phyloP scores from a whole-genome alignment of 2,329 filamentous ascomycete genomes.

The Helotiales sp. region DNA sequence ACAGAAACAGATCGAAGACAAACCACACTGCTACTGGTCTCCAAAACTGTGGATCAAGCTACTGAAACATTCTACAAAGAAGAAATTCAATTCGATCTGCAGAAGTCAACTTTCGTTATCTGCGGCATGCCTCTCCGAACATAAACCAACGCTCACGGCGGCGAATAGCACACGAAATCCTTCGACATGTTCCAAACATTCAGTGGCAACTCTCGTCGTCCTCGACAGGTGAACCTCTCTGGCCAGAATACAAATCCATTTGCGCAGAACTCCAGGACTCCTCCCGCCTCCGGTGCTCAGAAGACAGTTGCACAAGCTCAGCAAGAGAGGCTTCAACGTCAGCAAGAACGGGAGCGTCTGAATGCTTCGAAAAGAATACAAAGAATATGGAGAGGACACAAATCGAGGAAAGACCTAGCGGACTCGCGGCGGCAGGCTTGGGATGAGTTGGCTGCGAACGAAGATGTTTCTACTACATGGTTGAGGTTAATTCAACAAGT shows the following conservation, averaged over 20 bases:
- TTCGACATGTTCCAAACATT: constrained; percentile 86
- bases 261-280: constrained; percentile 63
- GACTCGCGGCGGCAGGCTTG: constrained; percentile 63
- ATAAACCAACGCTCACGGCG: constrained; percentile 27
- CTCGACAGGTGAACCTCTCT: constrained; percentile 92
- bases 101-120: constrained; percentile 1
- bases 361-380: constrained; percentile 79
- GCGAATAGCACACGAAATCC: constrained; percentile 22
- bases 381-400: constrained; percentile 80
- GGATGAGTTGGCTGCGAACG: constrained; percentile 60
- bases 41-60: neutral
- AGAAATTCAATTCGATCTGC: neutral
- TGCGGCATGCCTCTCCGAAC: constrained; percentile 34
- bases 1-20: constrained; percentile 9
- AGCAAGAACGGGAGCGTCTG: constrained; percentile 78
- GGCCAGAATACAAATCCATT: constrained; percentile 84
- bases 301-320: constrained; percentile 85
- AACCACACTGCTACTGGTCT: neutral
- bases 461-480: constrained; percentile 36
- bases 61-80: neutral
- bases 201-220: constrained; percentile 82
- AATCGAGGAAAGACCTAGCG: constrained; percentile 62
- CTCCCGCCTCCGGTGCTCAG: constrained; percentile 67
- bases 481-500: constrained; percentile 49
- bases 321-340: constrained; percentile 79